phyloP scores from a whole-genome alignment of 345 rosid species.

The Euphorbia peplus region DNA sequence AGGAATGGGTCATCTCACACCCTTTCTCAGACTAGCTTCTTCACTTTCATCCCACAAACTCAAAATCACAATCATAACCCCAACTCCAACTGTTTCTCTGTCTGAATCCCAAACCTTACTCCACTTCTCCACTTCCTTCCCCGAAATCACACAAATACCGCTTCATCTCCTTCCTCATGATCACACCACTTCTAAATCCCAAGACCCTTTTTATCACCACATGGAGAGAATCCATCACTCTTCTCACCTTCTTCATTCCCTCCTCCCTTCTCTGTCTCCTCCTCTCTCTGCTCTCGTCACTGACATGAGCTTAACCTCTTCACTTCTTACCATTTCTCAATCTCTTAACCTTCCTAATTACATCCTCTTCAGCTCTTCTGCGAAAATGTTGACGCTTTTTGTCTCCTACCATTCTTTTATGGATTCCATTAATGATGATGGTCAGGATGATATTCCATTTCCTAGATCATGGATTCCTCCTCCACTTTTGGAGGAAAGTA shows the following conservation, averaged over 20 bases:
- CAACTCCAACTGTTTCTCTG: conserved; percentile 33
- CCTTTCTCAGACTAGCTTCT: conserved; percentile 39
- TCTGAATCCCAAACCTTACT: conserved; percentile 29
- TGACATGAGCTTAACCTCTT: conserved; percentile 36
- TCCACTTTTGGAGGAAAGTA: conserved; percentile 10
- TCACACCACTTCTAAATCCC: background rate
- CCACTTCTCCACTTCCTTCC: conserved; percentile 24
- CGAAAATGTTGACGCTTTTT: conserved; percentile 38
- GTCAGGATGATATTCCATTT: no score
- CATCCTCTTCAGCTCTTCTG: conserved; percentile 42
- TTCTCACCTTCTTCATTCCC: conserved; percentile 26
- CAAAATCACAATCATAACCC: conserved; percentile 33
- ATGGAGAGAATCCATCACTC: conserved; percentile 26
- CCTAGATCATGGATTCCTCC: conserved; percentile 32
- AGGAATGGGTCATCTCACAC: conserved; percentile 47
- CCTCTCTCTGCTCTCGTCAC: conserved; percentile 33
- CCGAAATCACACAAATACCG: conserved; percentile 20
- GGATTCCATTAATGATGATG: background rate
- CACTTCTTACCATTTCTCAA: conserved; percentile 29
- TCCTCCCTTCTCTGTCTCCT: conserved; percentile 30
- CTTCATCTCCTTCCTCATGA: conserved; percentile 25
- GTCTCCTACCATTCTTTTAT: conserved; percentile 21
- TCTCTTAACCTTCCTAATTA: conserved; percentile 33
- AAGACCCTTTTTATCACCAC: conserved; percentile 37
- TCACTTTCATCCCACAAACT: conserved; percentile 16